phyloP scores from a whole-genome alignment of 345 rosid species.

The Hibiscus mutabilis region DNA sequence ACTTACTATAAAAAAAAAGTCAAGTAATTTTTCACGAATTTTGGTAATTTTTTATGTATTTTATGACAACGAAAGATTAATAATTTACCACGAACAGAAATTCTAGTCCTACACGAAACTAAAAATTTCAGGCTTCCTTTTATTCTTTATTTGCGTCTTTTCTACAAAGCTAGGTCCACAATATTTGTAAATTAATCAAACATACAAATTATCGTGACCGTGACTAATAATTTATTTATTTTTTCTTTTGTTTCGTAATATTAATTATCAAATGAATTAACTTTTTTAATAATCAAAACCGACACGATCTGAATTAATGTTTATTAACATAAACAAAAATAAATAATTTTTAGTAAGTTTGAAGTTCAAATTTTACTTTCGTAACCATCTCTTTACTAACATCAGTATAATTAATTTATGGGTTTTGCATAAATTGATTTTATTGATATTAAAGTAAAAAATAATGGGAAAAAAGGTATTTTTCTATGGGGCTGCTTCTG shows the following conservation, averaged over 20 bases:
- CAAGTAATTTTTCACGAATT: background rate
- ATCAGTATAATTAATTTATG: background rate
- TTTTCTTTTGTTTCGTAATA: too few relatives aligned
- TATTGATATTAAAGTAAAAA: background rate
- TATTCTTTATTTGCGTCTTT: background rate
- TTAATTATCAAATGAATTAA: too few relatives aligned
- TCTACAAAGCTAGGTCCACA: background rate
- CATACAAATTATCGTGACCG: background rate
- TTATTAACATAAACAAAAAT: too few relatives aligned
- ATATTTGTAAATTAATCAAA: background rate
- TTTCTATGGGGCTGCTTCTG: background rate
- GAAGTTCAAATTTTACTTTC: too few relatives aligned
- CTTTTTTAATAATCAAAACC: too few relatives aligned
- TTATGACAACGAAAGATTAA: background rate
- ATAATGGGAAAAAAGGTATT: background rate
- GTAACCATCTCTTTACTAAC: too few relatives aligned
- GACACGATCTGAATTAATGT: too few relatives aligned
- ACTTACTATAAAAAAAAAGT: too few relatives aligned
- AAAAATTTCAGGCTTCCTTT: background rate
- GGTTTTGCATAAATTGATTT: background rate
- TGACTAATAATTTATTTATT: too few relatives aligned
- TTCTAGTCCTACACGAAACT: slow-evolving; percentile 5
- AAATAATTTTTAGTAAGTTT: too few relatives aligned
- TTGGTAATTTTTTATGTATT: too few relatives aligned
- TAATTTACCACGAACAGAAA: background rate